Percentiles rank a stretch among this genome's conserved stretches.
phyloP scores from a whole-genome alignment of 352 stramenopile species.

The Globisporangium radiosum region DNA sequence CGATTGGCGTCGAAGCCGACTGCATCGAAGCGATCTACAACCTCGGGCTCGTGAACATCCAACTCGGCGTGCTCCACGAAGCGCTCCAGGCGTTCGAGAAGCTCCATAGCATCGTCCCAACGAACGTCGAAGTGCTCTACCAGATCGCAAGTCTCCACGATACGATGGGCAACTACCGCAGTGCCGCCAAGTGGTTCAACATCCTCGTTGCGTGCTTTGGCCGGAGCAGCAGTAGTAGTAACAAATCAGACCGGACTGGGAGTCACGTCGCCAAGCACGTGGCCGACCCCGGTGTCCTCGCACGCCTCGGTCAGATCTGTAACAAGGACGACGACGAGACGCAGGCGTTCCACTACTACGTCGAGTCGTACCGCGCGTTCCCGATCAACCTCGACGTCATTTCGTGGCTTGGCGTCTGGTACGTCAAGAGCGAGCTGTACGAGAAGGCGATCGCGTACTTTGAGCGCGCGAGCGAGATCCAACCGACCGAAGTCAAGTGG shows the following conservation, averaged over 20 bases:
- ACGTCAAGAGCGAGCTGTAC: slow-evolving; percentile 96
- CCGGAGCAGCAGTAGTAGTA: slow-evolving; percentile 46
- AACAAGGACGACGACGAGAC: slow-evolving; percentile 92
- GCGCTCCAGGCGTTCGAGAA: slow-evolving; percentile 96
- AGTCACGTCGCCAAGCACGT: slow-evolving; percentile 49
- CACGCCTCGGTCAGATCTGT: slow-evolving; percentile 91
- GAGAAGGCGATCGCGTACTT: slow-evolving; percentile 97
- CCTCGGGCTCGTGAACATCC: slow-evolving; percentile 87
- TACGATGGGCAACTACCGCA: slow-evolving; percentile 82
- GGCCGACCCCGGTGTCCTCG: slow-evolving; percentile 70
- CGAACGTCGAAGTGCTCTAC: slow-evolving; percentile 90
- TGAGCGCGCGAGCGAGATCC: slow-evolving; percentile 90
- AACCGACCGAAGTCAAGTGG: slow-evolving; percentile 96
- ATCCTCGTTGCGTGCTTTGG: slow-evolving; percentile 90
- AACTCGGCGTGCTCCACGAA: slow-evolving; percentile 86
- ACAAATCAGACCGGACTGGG: slow-evolving; percentile 41
- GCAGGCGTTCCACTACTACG: slow-evolving; percentile 94
- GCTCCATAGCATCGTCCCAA: slow-evolving; percentile 93
- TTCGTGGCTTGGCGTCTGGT: slow-evolving; percentile 95
- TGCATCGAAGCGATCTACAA: slow-evolving; percentile 97
- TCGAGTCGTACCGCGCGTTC: slow-evolving; percentile 94
- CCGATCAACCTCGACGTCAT: slow-evolving; percentile 96
- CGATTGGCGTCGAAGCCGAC: slow-evolving; percentile 91
- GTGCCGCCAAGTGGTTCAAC: slow-evolving; percentile 92
- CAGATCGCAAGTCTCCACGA: slow-evolving; percentile 95